Base-by-base conservation (phyloP, 441 rosid genomes). In the Viola pubescens region DNA sequence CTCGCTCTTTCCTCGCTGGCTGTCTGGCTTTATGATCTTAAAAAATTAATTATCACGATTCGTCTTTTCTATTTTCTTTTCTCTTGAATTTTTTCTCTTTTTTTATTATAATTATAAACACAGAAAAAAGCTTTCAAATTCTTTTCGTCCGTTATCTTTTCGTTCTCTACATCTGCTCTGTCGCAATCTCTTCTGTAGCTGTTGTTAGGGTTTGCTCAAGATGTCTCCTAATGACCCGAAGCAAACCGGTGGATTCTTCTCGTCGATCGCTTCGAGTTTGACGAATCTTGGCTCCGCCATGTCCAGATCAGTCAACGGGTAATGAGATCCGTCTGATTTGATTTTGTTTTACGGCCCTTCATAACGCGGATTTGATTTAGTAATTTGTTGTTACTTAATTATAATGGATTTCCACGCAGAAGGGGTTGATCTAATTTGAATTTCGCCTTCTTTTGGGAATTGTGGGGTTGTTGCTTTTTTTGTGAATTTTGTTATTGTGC, bases 281-380 rank as follows among this genome's bases (percentile, higher is more conserved):
- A 78, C 95, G 50, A 90, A 62, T 80, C 62, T 87, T 34, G 77
- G 92, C 9, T 76, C 75, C 55, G 85, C 83, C 46, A 73, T 90
- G 95, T 70, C 85, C 76, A 90, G 85, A 82, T 90, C 97, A 61
- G 95, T 90, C 77, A 89, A 81, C 71, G 88, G 97, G 95, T 90
- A 68, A 59, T 59, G 66, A 63, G 76, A 78, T 76, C 75, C 61
- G n/a, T 4, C 14, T 47, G 59, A 61, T 39, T 40, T 58, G 4
- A 5, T 51, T 61, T 3, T 5, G 0, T 41, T 16, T 47, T 2
- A 26, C 34, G 34, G 34, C 48, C 3, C 9, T 4, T 8, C 19
- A 12, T 8, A 3, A 19, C 9, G 26, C 7, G 49, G 48, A 39
- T 51, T 37, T 3, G 11, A 45, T 55, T 8, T n/a, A 3, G 37